A percentile compares a stretch with the other conserved stretches of the same genome.
phyloP scores from a whole-genome alignment of 108 stramenopile species.

The Nitzschia sp. region DNA sequence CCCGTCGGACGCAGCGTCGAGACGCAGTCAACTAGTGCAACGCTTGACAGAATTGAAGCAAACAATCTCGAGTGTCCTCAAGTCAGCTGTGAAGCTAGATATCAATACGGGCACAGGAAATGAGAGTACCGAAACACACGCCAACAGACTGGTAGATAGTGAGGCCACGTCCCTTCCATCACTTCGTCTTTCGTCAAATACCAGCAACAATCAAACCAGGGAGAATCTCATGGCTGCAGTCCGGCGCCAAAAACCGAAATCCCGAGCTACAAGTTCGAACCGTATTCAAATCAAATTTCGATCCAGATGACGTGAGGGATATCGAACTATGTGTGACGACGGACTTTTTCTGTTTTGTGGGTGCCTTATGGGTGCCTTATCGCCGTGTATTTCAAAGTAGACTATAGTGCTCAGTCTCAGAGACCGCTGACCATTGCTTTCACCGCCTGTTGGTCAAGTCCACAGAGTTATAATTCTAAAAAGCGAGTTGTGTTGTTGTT shows the following conservation, averaged over 20 bases:
- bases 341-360: too few species aligned
- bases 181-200: background rate
- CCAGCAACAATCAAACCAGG: background rate
- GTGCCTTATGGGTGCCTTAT: too few species aligned
- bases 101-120: background rate
- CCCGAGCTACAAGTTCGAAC: background rate
- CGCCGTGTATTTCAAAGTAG: too few species aligned
- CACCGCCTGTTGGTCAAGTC: too few species aligned
- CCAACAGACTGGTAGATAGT: background rate
- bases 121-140: background rate
- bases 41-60: slow-evolving; percentile 23
- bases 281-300: slow-evolving; percentile 23
- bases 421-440: too few species aligned
- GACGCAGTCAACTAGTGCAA: slow-evolving; percentile 12
- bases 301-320: background rate
- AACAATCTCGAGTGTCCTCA: slow-evolving; percentile 18
- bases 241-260: background rate
- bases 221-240: background rate
- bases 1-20: background rate
- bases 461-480: too few species aligned
- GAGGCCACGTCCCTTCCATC: background rate
- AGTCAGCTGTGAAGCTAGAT: slow-evolving; percentile 22
- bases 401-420: too few species aligned
- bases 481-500: too few species aligned
- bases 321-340: background rate